These are phyloP conservation scores for Lasiodiplodia sp. DNA, from an alignment of 2,329 filamentous ascomycete species.

Conservation along the genomic window DNA sequence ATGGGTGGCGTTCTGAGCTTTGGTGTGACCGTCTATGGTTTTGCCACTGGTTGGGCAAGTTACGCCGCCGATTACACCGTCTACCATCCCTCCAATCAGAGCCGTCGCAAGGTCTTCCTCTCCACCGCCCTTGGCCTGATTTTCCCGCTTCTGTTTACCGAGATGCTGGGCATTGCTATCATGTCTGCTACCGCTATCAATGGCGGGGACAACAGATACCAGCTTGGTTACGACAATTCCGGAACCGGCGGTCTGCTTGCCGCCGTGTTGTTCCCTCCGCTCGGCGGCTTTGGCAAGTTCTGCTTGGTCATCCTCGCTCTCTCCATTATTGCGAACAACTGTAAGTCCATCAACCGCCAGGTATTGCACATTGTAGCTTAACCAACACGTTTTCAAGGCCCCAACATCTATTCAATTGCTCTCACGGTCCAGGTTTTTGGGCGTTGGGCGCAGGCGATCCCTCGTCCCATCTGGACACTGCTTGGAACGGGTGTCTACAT, in stretches of 20 bases:
- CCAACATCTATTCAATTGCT: conserved; percentile 71
- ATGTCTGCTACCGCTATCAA: conserved; percentile 69
- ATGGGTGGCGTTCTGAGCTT: conserved; percentile 70
- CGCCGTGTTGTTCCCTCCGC: conserved; percentile 67
- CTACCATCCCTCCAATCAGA: conserved; percentile 72
- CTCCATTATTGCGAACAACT: conserved; percentile 73
- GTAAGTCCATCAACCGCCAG: neutral
- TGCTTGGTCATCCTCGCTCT: conserved; percentile 72
- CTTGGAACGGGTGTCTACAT: conserved; percentile 69
- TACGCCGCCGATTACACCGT: conserved; percentile 82
- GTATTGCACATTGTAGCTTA: neutral
- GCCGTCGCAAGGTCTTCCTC: conserved; percentile 69
- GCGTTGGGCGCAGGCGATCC: conserved; percentile 65
- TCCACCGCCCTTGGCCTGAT: conserved; percentile 75
- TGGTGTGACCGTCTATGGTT: conserved; percentile 70
- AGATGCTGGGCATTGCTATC: conserved; percentile 75
- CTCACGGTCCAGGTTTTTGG: conserved; percentile 72
- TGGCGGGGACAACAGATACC: conserved; percentile 62
- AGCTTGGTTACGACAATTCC: conserved; percentile 61
- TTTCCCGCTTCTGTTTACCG: conserved; percentile 74
- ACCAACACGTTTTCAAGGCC: conserved; percentile 43
- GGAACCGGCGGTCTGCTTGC: conserved; percentile 72
- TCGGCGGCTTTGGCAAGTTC: conserved; percentile 76
- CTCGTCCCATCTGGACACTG: conserved; percentile 72
- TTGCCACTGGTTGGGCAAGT: conserved; percentile 75